Base-by-base conservation (phyloP, 139 green algal species). In the Ettlia oleoabundans region DNA sequence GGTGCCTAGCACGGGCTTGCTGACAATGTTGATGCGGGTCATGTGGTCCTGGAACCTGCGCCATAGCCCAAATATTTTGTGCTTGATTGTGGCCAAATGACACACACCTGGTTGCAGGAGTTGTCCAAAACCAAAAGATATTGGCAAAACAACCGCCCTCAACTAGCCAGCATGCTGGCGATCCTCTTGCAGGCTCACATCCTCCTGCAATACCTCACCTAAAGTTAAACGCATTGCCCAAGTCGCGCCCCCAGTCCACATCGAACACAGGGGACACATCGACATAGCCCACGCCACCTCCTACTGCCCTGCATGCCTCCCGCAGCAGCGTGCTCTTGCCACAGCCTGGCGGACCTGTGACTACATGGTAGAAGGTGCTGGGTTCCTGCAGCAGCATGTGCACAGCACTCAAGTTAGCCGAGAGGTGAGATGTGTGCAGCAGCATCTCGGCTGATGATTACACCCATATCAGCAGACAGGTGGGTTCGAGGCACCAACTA, bases 41-140 rank as follows among this genome's bases (percentile, higher is more conserved):
- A 82, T 26, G 71, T 87, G 82, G 35, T 87, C 72, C 38, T 87
- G 76, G 13, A 84, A 69, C 47, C 65, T 87, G 65, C 19, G 21
- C 47, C 42, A 53, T 28, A 30, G 41, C 22, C 30, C 22, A 10
- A 33, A 37, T 19, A 19, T n/a, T n/a, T n/a, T n/a, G n/a, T n/a
- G n/a, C n/a, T n/a, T n/a, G n/a, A n/a, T n/a, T n/a, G n/a, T n/a
- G n/a, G n/a, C n/a, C n/a, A n/a, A n/a, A n/a, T n/a, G n/a, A n/a
- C n/a, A n/a, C n/a, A n/a, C n/a, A n/a, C n/a, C n/a, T n/a, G n/a
- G n/a, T n/a, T n/a, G n/a, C n/a, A n/a, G n/a, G n/a, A n/a, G n/a
- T n/a, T n/a, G n/a, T n/a, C n/a, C n/a, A n/a, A n/a, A n/a, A n/a
- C n/a, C n/a, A n/a, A n/a, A n/a, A n/a, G n/a, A n/a, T n/a, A n/a